These are phyloP conservation scores for Phlebiopsis gigantea DNA, from an alignment of 768 basidiomycete genomes.

Conservation along the genomic window DNA sequence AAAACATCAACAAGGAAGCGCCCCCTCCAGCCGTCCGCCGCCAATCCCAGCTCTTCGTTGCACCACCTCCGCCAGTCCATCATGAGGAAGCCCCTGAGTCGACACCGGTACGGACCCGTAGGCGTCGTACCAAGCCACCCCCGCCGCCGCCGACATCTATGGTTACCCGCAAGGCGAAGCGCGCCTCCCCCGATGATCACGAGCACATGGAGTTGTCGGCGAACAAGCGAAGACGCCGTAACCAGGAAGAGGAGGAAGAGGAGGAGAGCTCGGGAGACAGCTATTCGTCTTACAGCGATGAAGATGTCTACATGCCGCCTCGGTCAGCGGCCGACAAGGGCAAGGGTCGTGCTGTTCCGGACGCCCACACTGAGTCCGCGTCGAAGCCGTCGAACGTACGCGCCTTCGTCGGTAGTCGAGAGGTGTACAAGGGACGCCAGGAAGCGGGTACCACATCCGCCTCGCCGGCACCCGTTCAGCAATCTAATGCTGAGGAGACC, in stretches of 20 bases:
- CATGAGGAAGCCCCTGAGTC: not conserved
- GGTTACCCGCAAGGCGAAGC: not conserved
- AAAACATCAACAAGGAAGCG: constrained; percentile 27
- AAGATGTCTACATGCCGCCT: too few species aligned
- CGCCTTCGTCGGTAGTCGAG: not conserved
- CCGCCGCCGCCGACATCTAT: not conserved
- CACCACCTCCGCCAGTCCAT: not conserved
- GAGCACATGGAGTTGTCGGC: not conserved
- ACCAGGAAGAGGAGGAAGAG: not conserved
- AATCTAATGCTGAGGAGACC: too few species aligned
- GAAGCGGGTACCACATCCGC: not conserved
- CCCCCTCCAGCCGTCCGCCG: not conserved
- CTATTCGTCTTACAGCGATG: too few species aligned
- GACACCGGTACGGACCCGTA: not conserved
- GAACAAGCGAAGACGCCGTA: not conserved
- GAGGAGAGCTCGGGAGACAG: not conserved
- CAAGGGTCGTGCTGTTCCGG: not conserved
- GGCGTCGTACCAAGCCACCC: not conserved
- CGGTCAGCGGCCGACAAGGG: not conserved
- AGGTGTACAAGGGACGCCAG: not conserved
- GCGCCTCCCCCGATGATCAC: not conserved
- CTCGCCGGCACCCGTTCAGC: too few species aligned
- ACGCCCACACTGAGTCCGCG: not conserved
- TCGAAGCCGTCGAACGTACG: not conserved
- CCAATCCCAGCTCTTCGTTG: not conserved